These are phyloP conservation scores for Calonectria pauciramosa DNA, from an alignment of 2,329 filamentous ascomycete genomes.

Conservation along the genomic window DNA sequence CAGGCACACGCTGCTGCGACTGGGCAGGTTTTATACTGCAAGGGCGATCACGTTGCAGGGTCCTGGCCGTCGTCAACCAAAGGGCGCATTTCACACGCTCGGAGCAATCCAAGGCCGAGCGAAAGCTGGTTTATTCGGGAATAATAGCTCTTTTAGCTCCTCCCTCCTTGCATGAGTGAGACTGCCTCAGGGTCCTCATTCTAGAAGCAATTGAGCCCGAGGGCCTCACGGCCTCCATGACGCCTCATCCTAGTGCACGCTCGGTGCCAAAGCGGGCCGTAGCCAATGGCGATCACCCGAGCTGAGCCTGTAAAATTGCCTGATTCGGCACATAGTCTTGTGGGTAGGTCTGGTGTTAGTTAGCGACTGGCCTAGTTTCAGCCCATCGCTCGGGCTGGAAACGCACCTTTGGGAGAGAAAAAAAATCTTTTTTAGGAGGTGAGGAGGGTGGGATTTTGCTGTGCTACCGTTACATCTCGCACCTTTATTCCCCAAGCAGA, in stretches of 20 bases:
- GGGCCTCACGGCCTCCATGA: not conserved
- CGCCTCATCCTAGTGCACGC: not conserved
- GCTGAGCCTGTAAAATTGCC: conserved; percentile 12
- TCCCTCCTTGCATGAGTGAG: not conserved
- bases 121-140: not conserved
- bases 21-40: not conserved
- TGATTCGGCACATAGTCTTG: conserved; percentile 2
- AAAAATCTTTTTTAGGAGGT: not conserved
- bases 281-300: not conserved
- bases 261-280: not conserved
- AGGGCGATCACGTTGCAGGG: not conserved
- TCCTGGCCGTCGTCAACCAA: not conserved
- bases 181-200: not conserved
- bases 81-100: not conserved
- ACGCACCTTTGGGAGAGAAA: not conserved
- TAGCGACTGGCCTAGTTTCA: conserved; percentile 6
- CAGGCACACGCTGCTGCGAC: not conserved
- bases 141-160: not conserved
- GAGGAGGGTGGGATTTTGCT: not conserved
- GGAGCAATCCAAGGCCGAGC: not conserved
- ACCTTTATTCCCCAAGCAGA: not conserved
- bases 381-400: not conserved
- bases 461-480: not conserved
- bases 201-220: not conserved
- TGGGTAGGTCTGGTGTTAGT: conserved; percentile 14